These are phyloP conservation scores for Ceratobasidium sp. DNA, from an alignment of 1,284 basidiomycete species.

Conservation along the genomic window DNA sequence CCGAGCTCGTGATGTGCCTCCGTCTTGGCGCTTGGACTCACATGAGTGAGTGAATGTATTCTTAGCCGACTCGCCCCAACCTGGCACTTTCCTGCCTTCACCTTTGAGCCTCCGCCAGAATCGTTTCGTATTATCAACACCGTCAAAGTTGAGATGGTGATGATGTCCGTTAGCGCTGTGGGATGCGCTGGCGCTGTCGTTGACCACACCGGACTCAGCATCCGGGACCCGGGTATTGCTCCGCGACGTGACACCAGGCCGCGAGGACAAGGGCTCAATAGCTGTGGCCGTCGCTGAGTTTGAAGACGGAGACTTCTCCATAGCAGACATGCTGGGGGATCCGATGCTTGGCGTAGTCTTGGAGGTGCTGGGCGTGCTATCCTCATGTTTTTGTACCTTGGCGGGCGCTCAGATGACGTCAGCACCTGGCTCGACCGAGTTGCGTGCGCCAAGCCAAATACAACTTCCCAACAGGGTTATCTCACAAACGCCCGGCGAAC, in stretches of 20 bases:
- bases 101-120: conserved; percentile 22
- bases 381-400: conserved; percentile 5
- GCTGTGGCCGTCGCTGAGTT: conserved; percentile 19
- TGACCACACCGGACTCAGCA: not conserved
- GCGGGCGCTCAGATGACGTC: conserved; percentile 10
- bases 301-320: conserved; percentile 13
- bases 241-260: conserved; percentile 9
- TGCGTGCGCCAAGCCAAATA: not conserved
- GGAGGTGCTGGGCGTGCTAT: not conserved
- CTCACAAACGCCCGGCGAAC: no score
- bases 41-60: conserved; percentile 32
- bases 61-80: conserved; percentile 34
- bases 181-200: not conserved
- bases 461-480: no score
- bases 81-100: conserved; percentile 27
- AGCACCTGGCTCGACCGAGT: conserved; percentile 6
- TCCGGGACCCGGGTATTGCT: conserved; percentile 19
- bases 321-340: not conserved
- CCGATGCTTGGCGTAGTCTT: conserved; percentile 24
- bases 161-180: not conserved
- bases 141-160: not conserved
- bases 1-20: not conserved
- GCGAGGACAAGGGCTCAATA: conserved; percentile 3
- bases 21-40: conserved; percentile 20
- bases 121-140: not conserved